Conservation (phyloP, 305 asterid species). For the Solanum chacoense region DNA sequence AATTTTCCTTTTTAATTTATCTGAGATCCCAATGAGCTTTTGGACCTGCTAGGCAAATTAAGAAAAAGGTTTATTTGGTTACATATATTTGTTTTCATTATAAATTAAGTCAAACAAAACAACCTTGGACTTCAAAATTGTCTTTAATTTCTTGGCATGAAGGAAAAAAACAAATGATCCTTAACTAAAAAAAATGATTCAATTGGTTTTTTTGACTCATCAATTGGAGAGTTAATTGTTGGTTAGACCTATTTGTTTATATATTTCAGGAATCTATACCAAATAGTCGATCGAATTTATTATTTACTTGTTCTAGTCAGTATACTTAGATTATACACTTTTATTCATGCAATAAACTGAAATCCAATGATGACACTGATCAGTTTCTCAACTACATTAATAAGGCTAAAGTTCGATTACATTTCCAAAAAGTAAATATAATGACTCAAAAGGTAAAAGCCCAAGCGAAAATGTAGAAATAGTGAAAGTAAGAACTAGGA, state of each 20-base stretch:
- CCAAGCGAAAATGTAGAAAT: not conserved
- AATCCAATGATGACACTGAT: not conserved
- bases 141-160: not conserved
- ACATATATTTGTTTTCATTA: constrained; percentile 13
- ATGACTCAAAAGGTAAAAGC: not conserved
- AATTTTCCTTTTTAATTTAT: not conserved
- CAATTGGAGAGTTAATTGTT: not conserved
- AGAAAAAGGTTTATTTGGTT: constrained; percentile 14
- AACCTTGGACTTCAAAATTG: not conserved
- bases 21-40: constrained; percentile 26
- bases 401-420: not conserved
- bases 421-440: no score
- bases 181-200: not conserved
- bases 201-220: not conserved
- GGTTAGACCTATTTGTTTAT: not conserved
- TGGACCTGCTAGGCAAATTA: constrained; percentile 7
- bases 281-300: not conserved
- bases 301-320: not conserved
- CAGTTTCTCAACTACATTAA: not conserved
- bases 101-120: not conserved
- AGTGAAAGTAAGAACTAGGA: not conserved
- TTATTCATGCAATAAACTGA: not conserved
- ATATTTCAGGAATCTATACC: not conserved
- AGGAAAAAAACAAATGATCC: not conserved
- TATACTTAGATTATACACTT: not conserved